Evolutionary conservation across 192 early-diverging fungal genomes (phyloP).

Genomic region (Mortierella claussenii): DNA sequence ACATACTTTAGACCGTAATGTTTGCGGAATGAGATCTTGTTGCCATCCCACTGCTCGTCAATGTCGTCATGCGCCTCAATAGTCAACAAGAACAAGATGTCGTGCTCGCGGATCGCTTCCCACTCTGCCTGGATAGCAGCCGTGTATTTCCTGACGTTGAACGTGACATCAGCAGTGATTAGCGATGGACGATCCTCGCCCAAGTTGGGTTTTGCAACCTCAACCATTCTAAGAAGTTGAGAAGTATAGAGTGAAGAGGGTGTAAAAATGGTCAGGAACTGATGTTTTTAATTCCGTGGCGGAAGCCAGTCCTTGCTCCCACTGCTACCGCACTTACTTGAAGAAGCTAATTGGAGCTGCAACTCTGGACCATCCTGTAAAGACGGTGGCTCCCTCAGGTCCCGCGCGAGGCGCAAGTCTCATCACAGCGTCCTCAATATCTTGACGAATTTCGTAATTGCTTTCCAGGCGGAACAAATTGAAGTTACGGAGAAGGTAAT

Average conservation of each 20-base stretch:
- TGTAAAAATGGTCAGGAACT: too few species aligned
- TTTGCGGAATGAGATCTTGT: constrained; percentile 62
- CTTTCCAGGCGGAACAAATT: constrained; percentile 86
- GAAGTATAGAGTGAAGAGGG: background rate
- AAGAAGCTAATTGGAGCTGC: constrained; percentile 78
- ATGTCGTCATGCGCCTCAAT: constrained; percentile 67
- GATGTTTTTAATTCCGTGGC: too few species aligned
- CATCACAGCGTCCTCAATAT: constrained; percentile 88
- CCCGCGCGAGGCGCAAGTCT: constrained; percentile 76
- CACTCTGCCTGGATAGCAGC: constrained; percentile 87
- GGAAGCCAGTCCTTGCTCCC: background rate
- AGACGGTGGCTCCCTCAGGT: constrained; percentile 72
- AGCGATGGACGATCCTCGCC: constrained; percentile 74
- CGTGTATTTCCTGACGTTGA: constrained; percentile 73
- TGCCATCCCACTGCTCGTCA: constrained; percentile 55
- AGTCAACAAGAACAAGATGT: constrained; percentile 88
- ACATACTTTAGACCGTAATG: constrained; percentile 83
- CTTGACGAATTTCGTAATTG: constrained; percentile 85
- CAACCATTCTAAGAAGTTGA: constrained; percentile 61
- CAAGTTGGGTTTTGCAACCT: constrained; percentile 77
- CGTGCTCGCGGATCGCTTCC: constrained; percentile 85
- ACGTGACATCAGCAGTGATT: constrained; percentile 85
- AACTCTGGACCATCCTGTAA: constrained; percentile 95
- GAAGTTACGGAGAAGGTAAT: constrained; percentile 91
- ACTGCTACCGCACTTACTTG: constrained; percentile 23